Percentiles rank a stretch among this genome's conserved stretches.
phyloP scores from a whole-genome alignment of 805 yeast species.

The Kazachstania viticola region DNA sequence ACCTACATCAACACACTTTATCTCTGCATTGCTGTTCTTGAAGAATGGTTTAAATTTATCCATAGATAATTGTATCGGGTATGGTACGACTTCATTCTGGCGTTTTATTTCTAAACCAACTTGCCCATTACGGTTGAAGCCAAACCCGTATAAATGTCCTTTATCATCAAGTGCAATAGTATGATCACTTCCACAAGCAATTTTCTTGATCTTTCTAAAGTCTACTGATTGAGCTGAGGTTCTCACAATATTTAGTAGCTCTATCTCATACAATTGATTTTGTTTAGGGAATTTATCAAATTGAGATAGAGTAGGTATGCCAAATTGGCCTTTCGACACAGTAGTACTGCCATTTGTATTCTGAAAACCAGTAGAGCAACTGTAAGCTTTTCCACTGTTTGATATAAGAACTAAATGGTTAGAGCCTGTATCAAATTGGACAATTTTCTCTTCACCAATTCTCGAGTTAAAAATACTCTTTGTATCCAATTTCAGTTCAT shows the following conservation, averaged over 20 bases:
- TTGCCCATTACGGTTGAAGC: slow-evolving; percentile 77
- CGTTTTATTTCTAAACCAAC: slow-evolving; percentile 59
- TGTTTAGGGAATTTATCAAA: slow-evolving; percentile 42
- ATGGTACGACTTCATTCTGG: slow-evolving; percentile 55
- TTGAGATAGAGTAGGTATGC: slow-evolving; percentile 63
- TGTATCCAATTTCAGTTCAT: slow-evolving; percentile 15
- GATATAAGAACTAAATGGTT: slow-evolving; percentile 60
- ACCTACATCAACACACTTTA: slow-evolving; percentile 40
- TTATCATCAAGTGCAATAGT: slow-evolving; percentile 53
- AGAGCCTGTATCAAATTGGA: slow-evolving; percentile 46
- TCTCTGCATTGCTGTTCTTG: slow-evolving; percentile 15
- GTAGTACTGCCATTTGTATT: slow-evolving; percentile 3
- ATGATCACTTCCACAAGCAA: slow-evolving; percentile 69
- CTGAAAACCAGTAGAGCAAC: slow-evolving; percentile 45
- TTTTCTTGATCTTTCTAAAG: slow-evolving; percentile 40
- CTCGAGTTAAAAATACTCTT: slow-evolving; percentile 15
- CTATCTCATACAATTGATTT: slow-evolving; percentile 36
- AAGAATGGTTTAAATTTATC: slow-evolving; percentile 30
- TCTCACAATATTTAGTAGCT: slow-evolving; percentile 14
- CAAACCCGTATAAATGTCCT: slow-evolving; percentile 80
- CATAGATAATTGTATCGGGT: slow-evolving; percentile 45
- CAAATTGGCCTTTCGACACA: slow-evolving; percentile 68
- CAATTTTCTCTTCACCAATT: slow-evolving; percentile 39
- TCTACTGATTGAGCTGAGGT: neutral
- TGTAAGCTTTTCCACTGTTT: slow-evolving; percentile 46